A percentile compares a stretch with the other conserved stretches of the same genome.
phyloP scores from a whole-genome alignment of 768 basidiomycete species.

The Suillus variegatus region DNA sequence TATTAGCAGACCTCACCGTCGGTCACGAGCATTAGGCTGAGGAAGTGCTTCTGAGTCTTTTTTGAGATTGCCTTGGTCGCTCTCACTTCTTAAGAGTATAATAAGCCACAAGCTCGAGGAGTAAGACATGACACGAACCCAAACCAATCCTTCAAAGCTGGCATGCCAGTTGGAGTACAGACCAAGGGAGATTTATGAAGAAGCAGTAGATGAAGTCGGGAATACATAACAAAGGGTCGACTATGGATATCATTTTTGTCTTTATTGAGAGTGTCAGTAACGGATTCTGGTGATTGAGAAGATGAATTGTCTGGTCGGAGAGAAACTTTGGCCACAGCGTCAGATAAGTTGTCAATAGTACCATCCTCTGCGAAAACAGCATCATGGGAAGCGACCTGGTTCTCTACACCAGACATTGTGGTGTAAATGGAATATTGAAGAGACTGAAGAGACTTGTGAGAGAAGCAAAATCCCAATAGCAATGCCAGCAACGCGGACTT shows the following conservation, averaged over 20 bases:
- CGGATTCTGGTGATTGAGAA: conserved; percentile 14
- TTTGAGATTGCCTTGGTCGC: conserved; percentile 37
- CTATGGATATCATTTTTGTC: conserved; percentile 27
- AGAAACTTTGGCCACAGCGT: conserved; percentile 35
- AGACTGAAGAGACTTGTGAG: conserved; percentile 11
- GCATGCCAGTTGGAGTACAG: conserved; percentile 72
- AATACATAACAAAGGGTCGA: conserved; percentile 63
- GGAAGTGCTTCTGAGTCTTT: conserved; percentile 64
- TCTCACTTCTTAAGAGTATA: conserved; percentile 47
- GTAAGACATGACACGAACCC: conserved; percentile 53
- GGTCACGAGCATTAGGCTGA: conserved; percentile 58
- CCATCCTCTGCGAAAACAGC: conserved; percentile 13
- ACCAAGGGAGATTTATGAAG: conserved; percentile 79
- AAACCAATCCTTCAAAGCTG: conserved; percentile 84
- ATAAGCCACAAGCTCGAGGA: conserved; percentile 26
- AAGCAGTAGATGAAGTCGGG: conserved; percentile 65
- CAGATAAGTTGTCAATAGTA: conserved; percentile 30
- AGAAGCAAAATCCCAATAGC: conserved; percentile 13
- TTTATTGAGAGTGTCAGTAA: conserved; percentile 25
- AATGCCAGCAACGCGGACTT: conserved; percentile 16
- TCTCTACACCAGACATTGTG: conserved; percentile 37
- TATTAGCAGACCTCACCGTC: conserved; percentile 50
- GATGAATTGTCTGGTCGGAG: conserved; percentile 22
- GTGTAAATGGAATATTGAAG: conserved; percentile 14
- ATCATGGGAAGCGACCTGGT: conserved; percentile 8